These are phyloP conservation scores for Apiosordaria backusii DNA, from an alignment of 495 filamentous ascomycete species.

Conservation along the genomic window DNA sequence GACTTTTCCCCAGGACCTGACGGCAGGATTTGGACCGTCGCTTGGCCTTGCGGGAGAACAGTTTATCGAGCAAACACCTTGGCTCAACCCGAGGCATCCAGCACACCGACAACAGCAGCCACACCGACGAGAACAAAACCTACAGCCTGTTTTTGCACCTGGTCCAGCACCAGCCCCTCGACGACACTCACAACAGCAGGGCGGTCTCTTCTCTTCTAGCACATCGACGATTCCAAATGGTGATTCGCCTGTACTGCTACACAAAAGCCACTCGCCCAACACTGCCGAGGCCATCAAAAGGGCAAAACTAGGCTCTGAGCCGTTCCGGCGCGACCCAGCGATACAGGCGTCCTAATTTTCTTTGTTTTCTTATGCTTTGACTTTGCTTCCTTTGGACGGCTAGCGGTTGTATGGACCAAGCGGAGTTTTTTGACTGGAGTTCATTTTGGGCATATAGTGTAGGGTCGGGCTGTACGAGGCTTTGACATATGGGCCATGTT, in stretches of 20 bases:
- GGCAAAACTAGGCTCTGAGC: slow-evolving; percentile 20
- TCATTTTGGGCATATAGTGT: not conserved
- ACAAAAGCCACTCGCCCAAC: slow-evolving; percentile 21
- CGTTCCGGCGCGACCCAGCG: slow-evolving; percentile 27
- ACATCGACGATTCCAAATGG: slow-evolving; percentile 24
- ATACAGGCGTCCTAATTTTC: slow-evolving; percentile 26
- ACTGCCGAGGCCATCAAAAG: slow-evolving; percentile 24
- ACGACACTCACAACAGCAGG: slow-evolving; percentile 35
- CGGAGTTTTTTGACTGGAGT: slow-evolving; percentile 9
- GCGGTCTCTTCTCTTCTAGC: slow-evolving; percentile 26
- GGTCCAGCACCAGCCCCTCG: slow-evolving; percentile 30
- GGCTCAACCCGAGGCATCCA: slow-evolving; percentile 85
- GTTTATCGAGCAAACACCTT: slow-evolving; percentile 77
- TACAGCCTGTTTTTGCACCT: slow-evolving; percentile 16
- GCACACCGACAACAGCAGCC: slow-evolving; percentile 55
- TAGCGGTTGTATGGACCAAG: not conserved
- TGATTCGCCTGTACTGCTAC: slow-evolving; percentile 25
- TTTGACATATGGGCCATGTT: not conserved
- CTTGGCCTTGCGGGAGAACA: slow-evolving; percentile 71
- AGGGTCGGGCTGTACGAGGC: not conserved
- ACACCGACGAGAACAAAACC: slow-evolving; percentile 30
- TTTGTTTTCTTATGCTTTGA: slow-evolving; percentile 3
- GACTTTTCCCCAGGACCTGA: slow-evolving; percentile 26
- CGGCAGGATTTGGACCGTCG: slow-evolving; percentile 36
- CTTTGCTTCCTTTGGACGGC: not conserved